Percentiles rank a stretch among this genome's conserved stretches.
These are phyloP conservation scores for Diaporthe citri DNA, from an alignment of 2,329 filamentous ascomycete genomes.

Conservation along the genomic window DNA sequence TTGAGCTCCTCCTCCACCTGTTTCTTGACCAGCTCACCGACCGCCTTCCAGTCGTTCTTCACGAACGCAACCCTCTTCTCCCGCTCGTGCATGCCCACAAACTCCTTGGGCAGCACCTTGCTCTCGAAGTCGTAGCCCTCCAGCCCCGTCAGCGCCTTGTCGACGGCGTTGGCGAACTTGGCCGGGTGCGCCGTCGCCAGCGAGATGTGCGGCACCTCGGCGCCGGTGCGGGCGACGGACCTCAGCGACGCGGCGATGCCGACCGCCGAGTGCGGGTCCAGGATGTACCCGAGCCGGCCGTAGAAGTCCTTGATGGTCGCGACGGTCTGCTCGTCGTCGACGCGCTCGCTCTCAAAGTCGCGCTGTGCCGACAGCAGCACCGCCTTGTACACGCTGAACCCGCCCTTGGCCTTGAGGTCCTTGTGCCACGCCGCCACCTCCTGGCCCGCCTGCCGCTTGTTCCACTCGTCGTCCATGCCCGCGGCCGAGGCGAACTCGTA, in stretches of 20 bases:
- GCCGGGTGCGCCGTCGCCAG: conserved; percentile 95
- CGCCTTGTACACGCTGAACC: conserved; percentile 82
- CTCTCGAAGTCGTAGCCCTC: conserved; percentile 80
- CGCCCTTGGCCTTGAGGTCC: conserved; percentile 83
- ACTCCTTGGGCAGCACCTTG: conserved; percentile 84
- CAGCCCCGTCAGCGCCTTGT: conserved; percentile 79
- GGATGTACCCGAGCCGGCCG: conserved; percentile 72
- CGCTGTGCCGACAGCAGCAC: conserved; percentile 78
- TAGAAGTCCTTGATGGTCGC: conserved; percentile 73
- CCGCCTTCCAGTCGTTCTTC: conserved; percentile 78
- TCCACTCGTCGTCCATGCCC: conserved; percentile 74
- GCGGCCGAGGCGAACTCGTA: conserved; percentile 74
- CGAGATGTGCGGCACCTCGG: conserved; percentile 78
- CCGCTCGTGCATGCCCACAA: conserved; percentile 81
- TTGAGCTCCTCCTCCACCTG: conserved; percentile 77
- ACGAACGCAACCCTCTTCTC: conserved; percentile 80
- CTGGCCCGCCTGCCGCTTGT: conserved; percentile 78
- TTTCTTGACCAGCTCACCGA: conserved; percentile 80
- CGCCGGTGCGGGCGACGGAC: conserved; percentile 68
- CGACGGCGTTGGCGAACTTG: conserved; percentile 91
- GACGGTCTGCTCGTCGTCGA: conserved; percentile 76
- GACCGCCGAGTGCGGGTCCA: conserved; percentile 94
- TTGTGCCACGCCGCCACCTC: conserved; percentile 84
- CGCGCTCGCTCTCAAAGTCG: conserved; percentile 85
- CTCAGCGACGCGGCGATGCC: conserved; percentile 82